Base-by-base conservation (phyloP, 2,329 filamentous ascomycete genomes). In the Arthrobotrys pseudoclavata region DNA sequence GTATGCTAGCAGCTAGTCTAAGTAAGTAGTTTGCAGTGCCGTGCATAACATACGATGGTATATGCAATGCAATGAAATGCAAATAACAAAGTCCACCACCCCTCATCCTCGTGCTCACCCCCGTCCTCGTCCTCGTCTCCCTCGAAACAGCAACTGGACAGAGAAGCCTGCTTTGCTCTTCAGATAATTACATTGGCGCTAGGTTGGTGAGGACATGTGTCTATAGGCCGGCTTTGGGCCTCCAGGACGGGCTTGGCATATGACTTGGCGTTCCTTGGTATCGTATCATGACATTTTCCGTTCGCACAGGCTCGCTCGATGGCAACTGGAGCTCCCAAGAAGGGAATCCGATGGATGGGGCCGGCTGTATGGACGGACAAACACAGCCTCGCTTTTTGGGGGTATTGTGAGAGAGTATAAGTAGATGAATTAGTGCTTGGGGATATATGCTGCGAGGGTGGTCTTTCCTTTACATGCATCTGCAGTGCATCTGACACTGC, bases 251-350 rank as follows among this genome's bases (percentile, higher is more conserved):
- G 40, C 68, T 71, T 71, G 68, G 68, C 68, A 52, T 20, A 20
- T 9, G 0, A 60, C 69, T 74, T 74, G 69, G 69, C 69, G 13
- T 26, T 45, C 64, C 69, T 74, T 74, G 69, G 69, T 66, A 74
- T 74, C 69, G 64, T 74, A 74, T 74, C 69, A 74, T 74, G 69
- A 74, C 69, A 74, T 74, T 61, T 48, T n/a, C 37, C 40, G n/a
- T 40, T 31, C 37, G 26, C 40, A 47, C 40, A 37, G 47, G 20
- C 22, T 40, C 47, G 45, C 31, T 50, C 31, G 47, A 66, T 42
- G 24, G 66, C 42, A 60, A 42, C 29, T 69, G 66, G 66, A 69
- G 66, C 66, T 60, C 50, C 52, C 37, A 40, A 69, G 66, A 48
- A 67, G 31, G 40, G 40, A 22, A 60, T 18, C 48, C 42, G 53